These are phyloP conservation scores for Apiotrichum siamense DNA, from an alignment of 1,284 basidiomycete species.

Conservation along the genomic window DNA sequence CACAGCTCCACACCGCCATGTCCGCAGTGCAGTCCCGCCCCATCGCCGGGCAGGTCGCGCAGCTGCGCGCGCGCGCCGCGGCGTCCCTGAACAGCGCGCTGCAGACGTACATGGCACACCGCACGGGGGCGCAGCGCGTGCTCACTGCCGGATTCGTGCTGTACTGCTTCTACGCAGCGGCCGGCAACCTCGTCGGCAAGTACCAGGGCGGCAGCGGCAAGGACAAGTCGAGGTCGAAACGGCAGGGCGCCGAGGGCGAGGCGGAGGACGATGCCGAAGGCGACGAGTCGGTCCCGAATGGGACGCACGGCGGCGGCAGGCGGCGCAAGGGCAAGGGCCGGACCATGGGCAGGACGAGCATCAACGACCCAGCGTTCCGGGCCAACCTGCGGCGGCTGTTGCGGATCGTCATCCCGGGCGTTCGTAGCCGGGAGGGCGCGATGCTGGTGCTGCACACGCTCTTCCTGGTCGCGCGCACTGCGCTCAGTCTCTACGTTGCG, in stretches of 20 bases:
- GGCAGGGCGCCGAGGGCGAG: too few species aligned
- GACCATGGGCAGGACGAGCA: constrained; percentile 11
- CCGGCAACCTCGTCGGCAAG: constrained; percentile 27
- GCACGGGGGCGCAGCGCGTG: constrained; percentile 62
- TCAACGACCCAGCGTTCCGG: constrained; percentile 75
- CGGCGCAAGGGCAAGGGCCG: constrained; percentile 8
- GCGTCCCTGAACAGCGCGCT: constrained; percentile 15
- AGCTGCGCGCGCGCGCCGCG: background rate
- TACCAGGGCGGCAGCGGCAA: constrained; percentile 7
- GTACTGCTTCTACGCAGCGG: constrained; percentile 39
- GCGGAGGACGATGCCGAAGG: too few species aligned
- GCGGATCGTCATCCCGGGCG: constrained; percentile 79
- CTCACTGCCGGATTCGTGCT: constrained; percentile 51
- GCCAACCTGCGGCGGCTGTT: constrained; percentile 69
- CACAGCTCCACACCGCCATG: background rate
- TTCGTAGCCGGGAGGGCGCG: constrained; percentile 77
- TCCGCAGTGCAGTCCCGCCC: background rate
- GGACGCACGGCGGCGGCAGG: constrained; percentile 13
- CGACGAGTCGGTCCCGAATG: too few species aligned
- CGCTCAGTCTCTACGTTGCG: constrained; percentile 91
- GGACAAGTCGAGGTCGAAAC: too few species aligned
- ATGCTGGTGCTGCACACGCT: constrained; percentile 81
- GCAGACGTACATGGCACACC: constrained; percentile 55
- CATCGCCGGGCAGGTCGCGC: background rate
- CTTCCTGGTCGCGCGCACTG: constrained; percentile 80